Conservation (phyloP, 169 alveolate genomes). For the Cystoisospora suis region DNA sequence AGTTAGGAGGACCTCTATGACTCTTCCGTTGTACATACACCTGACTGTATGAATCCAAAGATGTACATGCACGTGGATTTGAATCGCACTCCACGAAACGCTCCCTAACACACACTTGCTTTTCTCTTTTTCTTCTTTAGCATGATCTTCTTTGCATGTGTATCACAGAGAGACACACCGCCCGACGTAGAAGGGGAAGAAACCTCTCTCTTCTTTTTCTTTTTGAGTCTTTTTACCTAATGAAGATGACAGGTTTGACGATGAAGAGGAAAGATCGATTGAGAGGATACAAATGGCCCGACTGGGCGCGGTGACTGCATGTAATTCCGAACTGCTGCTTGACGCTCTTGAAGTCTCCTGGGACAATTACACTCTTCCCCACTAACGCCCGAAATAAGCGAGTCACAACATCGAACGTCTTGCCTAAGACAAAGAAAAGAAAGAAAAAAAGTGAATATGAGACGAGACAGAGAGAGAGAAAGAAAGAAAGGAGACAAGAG, state of each 20-base stretch:
- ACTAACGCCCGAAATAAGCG: conserved; percentile 90
- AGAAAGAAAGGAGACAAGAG: neutral
- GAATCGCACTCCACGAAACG: too few species aligned
- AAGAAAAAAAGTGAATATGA: neutral
- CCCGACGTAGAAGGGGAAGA: too few species aligned
- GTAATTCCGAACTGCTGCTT: conserved; percentile 87
- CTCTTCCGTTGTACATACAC: too few species aligned
- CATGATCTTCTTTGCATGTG: too few species aligned
- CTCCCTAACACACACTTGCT: too few species aligned
- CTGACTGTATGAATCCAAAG: too few species aligned
- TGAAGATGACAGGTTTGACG: conserved; percentile 94
- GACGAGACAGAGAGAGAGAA: neutral
- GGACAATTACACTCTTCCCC: conserved; percentile 91
- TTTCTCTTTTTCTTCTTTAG: too few species aligned
- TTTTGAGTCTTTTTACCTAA: too few species aligned
- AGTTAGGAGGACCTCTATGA: too few species aligned
- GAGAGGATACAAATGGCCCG: conserved; percentile 95
- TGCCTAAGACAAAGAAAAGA: conserved; percentile 65
- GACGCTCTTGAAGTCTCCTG: conserved; percentile 93
- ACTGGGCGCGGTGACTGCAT: conserved; percentile 95
- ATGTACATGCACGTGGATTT: too few species aligned
- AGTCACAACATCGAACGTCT: conserved; percentile 91
- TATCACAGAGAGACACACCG: too few species aligned
- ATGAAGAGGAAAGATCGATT: conserved; percentile 93
- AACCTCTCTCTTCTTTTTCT: too few species aligned